Evolutionary conservation across 2,329 filamentous ascomycete genomes (phyloP), one percentile per base, ranked within the genome.

Genomic region (Torrubiella hemipterigena): DNA sequence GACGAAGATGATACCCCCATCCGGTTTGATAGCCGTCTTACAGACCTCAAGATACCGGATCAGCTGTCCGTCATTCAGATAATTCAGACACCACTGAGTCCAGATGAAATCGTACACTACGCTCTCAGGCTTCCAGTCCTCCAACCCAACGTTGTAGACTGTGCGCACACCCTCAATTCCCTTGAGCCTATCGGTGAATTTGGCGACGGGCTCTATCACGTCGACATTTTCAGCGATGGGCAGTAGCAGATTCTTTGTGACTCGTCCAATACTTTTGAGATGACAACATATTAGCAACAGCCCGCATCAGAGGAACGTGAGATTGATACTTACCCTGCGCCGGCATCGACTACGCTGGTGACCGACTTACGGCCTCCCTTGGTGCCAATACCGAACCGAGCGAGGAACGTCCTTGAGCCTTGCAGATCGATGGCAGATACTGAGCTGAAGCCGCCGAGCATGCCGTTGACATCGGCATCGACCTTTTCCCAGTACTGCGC

Each of bases 71-170:
- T 94, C 85, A 1, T 72, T 85, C 33, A 94, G 59, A 52, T 95
- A 80, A 16, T 82, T 81, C 7, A 89, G 55, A 52, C 86, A 95
- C 86, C 87, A 94, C 54, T 95, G 87, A 31, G 73, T 79, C 83
- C 84, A 94, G 38, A 95, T 75, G 28, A 94, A 52, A 49, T 87
- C 80, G 54, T 24, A 24, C 29, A 56, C 51, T 7, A 54, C 45
- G 8, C 48, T 59, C 3, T 55, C 44, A 1, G 45, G 61, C 9
- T 43, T 36, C 83, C 83, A 93, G 17, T 69, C 65, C 52, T 93
- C 79, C 1, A 93, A 58, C 0, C 84, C 83, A 3, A 78, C 56
- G 41, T 81, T 84, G 56, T 73, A 79, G 13, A 93, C 67, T 15
- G 65, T 57, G 3, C 69, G 60, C 10, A 76, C 60, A 2, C 80